Percentiles rank a stretch among this genome's conserved stretches.
phyloP scores from a whole-genome alignment of 345 rosid genomes.

The Angophora floribunda region DNA sequence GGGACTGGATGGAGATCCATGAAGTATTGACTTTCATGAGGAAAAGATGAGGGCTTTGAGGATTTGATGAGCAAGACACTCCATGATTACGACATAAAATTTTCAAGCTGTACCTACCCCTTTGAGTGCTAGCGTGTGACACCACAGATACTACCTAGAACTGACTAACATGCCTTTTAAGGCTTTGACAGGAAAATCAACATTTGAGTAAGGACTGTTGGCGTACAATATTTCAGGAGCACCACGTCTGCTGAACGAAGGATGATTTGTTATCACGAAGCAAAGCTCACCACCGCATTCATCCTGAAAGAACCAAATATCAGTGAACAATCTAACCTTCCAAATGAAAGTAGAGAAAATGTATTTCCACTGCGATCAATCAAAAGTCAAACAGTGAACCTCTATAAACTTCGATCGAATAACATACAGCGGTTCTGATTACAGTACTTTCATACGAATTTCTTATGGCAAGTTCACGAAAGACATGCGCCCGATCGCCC shows the following conservation, averaged over 20 bases:
- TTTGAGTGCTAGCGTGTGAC: neutral
- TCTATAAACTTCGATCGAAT: neutral
- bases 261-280: constrained; percentile 34
- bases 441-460: neutral
- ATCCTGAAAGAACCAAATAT: constrained; percentile 16
- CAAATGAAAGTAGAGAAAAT: neutral
- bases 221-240: constrained; percentile 40
- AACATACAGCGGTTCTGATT: neutral
- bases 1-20: neutral
- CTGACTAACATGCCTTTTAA: neutral
- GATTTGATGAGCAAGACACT: neutral
- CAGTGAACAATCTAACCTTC: too few species aligned
- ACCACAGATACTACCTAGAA: neutral
- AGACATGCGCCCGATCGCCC: neutral
- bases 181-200: neutral
- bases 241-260: constrained; percentile 6
- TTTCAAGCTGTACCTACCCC: neutral
- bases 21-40: neutral
- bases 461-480: neutral
- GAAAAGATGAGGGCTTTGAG: neutral
- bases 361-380: neutral
- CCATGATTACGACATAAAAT: neutral
- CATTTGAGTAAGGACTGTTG: neutral
- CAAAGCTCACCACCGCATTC: constrained; percentile 40
- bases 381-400: neutral